These are phyloP conservation scores for Penicillium dipodomyicola DNA, from an alignment of 495 filamentous ascomycete genomes.

Conservation along the genomic window DNA sequence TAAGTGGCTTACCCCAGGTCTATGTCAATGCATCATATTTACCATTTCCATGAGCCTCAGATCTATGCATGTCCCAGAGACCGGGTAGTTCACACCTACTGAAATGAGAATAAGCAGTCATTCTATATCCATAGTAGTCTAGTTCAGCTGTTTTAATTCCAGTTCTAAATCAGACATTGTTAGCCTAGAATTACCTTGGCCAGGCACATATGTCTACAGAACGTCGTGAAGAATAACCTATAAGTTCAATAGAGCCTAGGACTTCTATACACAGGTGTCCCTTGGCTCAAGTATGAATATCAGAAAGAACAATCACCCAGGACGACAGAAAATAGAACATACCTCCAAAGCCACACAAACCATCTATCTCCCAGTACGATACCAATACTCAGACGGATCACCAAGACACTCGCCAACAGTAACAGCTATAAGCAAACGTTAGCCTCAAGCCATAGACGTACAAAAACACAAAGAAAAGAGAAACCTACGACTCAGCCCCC, in stretches of 20 bases:
- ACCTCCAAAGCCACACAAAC: too few species aligned
- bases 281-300: background rate
- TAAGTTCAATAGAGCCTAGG: background rate
- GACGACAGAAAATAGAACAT: background rate
- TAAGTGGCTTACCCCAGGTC: too few species aligned
- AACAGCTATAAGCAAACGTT: slow-evolving; percentile 48
- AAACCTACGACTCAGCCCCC: slow-evolving; percentile 34
- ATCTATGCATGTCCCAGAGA: too few species aligned
- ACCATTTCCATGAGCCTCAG: too few species aligned
- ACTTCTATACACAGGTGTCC: background rate
- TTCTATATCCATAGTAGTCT: too few species aligned
- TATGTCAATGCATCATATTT: too few species aligned
- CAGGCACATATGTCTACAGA: background rate
- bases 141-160: too few species aligned
- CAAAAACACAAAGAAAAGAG: background rate
- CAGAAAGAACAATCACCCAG: background rate
- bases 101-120: too few species aligned
- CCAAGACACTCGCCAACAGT: slow-evolving; percentile 74
- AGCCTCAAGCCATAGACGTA: slow-evolving; percentile 10
- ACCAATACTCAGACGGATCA: slow-evolving; percentile 67
- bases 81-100: too few species aligned
- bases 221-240: background rate
- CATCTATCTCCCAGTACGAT: slow-evolving; percentile 28
- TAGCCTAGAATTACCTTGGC: background rate
- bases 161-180: too few species aligned